Base-by-base conservation (phyloP, 768 basidiomycete genomes). In the Tricholoma sp. region DNA sequence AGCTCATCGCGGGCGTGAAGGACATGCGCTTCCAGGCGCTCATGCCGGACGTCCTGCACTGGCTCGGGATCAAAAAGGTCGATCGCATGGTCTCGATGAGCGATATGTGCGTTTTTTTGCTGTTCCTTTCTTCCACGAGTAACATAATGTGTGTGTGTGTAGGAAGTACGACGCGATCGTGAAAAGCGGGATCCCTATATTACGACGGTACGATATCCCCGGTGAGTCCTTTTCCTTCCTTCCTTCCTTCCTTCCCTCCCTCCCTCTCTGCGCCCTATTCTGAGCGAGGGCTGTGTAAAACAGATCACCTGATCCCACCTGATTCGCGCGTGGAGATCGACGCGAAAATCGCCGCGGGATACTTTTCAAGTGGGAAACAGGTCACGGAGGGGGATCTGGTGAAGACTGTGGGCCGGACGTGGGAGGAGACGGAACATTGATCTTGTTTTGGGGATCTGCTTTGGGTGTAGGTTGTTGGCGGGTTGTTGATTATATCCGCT, bases 101-200 rank as follows among this genome's bases (percentile, higher is more conserved):
- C 57, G 90, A 92, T 65, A 91, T 92, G 88, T 83, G 50, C 56
- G 78, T 52, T 24, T 34, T 48, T 51, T 52, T n/a, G n/a, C 7
- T 15, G 55, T 56, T 34, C 17, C 34, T 56, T 51, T 5, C 29
- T 15, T 12, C 41, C 34, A 36, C 18, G 29, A 32, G 18, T 55
- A 15, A 60, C 67, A 17, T 15, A 2, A 29, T 45, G 3, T 2
- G 5, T 32, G 3, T 2, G 5, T 32, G 45, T 8, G 59, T 66
- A 85, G 88, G 85, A 96, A 98, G 83, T 94, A 97, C 74, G 84
- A 97, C 59, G 94, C 95, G 8, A 95, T 98, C 49, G 89, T 95
- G 55, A 79, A 86, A 63, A 88, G 86, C 9, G 95, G 95, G 0
- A 96, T 97, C 57, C 81, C 83, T 2, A 93, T 98, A 57, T 48